These are phyloP conservation scores for Sugiyamaella smithiae DNA, from an alignment of 805 yeast species.

Conservation along the genomic window DNA sequence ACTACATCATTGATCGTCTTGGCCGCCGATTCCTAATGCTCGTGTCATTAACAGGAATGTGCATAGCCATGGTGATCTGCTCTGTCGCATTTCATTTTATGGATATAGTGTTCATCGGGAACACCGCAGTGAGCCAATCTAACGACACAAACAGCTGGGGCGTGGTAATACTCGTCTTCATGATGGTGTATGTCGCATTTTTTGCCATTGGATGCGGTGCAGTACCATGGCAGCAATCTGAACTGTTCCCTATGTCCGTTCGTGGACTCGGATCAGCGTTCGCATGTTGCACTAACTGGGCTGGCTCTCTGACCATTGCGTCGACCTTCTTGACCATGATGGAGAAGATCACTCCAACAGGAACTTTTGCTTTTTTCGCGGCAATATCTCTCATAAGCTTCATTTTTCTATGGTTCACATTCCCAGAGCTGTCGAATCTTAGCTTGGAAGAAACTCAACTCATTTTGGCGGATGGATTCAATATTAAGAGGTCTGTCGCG, in stretches of 20 bases:
- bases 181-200: slow-evolving; percentile 83
- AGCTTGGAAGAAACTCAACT: slow-evolving; percentile 20
- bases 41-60: slow-evolving; percentile 79
- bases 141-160: slow-evolving; percentile 72
- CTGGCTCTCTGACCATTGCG: slow-evolving; percentile 87
- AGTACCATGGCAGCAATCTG: slow-evolving; percentile 98
- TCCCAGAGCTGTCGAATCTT: slow-evolving; percentile 18
- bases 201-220: slow-evolving; percentile 95
- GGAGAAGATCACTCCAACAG: slow-evolving; percentile 88
- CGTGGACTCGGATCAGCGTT: slow-evolving; percentile 88
- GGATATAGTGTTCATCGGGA: slow-evolving; percentile 33
- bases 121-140: slow-evolving; percentile 36
- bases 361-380: slow-evolving; percentile 56
- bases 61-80: slow-evolving; percentile 66
- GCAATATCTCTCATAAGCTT: slow-evolving; percentile 19
- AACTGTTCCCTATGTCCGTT: slow-evolving; percentile 87
- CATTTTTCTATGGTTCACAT: slow-evolving; percentile 14
- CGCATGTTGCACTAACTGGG: slow-evolving; percentile 95
- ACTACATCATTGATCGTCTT: slow-evolving; percentile 76
- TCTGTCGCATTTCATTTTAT: slow-evolving; percentile 89
- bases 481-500: slow-evolving; percentile 16
- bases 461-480: slow-evolving; percentile 18
- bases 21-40: slow-evolving; percentile 84
- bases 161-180: slow-evolving; percentile 73
- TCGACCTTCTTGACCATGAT: slow-evolving; percentile 93